Evolutionary conservation across 495 filamentous ascomycete genomes (phyloP), one percentile per base, ranked within the genome.

Genomic region (Chaetomidium leptoderma): DNA sequence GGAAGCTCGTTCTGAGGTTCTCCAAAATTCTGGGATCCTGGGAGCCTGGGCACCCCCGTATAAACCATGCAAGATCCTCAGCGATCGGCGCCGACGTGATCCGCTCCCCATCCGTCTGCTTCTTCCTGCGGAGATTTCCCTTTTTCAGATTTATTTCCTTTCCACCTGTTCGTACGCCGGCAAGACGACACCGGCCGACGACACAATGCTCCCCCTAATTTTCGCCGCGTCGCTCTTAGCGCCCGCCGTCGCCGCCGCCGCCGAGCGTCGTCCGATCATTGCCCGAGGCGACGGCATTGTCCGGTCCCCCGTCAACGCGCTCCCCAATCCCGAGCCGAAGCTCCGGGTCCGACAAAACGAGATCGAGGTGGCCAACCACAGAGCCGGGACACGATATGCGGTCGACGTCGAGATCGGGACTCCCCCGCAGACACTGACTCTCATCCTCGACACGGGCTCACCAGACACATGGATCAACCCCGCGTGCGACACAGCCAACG

Each of bases 401-500:
- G 52, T 65, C 24, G 59, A 62, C 6, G 42, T 65, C 10, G 55
- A 59, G 16, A 17, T 65, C 13, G 63, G 63, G 11, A 65, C 63
- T 0, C 63, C 63, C 0, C 30, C 36, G 2, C 74, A 77, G 52
- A 61, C 61, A 0, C 46, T 74, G 3, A 61, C 63, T 1, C 59
- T 77, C n/a, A 63, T 72, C 10, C 58, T 77, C 49, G 74, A 77
- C 26, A 77, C 74, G 1, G 74, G 74, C 0, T 75, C 73, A 35
- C 74, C 72, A 14, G 73, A 76, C 46, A 63, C 60, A 4, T 79
- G 76, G 76, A 70, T 78, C 21, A 74, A 76, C 33, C 75, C 75
- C 4, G 39, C 62, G 1, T 78, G 75, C 47, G 51, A 59, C 1
- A 57, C 66, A 8, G 53, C 73, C 5, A 65, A 60, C 8, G 42